phyloP scores from a whole-genome alignment of 2,329 filamentous ascomycete species.

The Cercospora nicotianae region DNA sequence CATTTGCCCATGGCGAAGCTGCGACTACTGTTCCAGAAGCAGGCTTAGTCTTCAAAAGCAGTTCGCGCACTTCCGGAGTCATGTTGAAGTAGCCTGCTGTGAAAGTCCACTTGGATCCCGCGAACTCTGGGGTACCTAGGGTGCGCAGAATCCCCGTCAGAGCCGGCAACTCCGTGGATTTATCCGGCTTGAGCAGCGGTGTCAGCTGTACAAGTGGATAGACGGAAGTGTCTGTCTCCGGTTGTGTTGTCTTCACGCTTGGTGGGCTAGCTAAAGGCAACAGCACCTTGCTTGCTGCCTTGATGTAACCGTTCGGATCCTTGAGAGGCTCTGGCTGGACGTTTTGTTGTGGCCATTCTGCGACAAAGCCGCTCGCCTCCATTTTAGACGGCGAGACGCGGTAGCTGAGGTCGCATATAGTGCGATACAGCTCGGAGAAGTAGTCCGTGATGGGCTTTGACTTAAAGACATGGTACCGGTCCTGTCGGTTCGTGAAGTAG shows the following conservation, averaged over 20 bases:
- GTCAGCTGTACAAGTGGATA: slow-evolving; percentile 89
- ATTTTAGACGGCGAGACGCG: slow-evolving; percentile 63
- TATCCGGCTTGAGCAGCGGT: slow-evolving; percentile 73
- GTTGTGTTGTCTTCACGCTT: slow-evolving; percentile 18
- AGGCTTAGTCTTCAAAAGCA: slow-evolving; percentile 73
- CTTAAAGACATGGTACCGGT: slow-evolving; percentile 88
- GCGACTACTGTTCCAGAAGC: slow-evolving; percentile 79
- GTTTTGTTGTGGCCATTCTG: slow-evolving; percentile 75
- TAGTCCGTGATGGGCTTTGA: slow-evolving; percentile 78
- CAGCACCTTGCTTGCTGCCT: slow-evolving; percentile 66
- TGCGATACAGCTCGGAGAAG: slow-evolving; percentile 74
- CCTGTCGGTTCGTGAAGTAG: slow-evolving; percentile 95
- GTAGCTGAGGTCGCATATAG: slow-evolving; percentile 79
- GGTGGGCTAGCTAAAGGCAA: slow-evolving; percentile 61
- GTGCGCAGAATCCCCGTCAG: slow-evolving; percentile 71
- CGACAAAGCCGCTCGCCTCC: slow-evolving; percentile 50
- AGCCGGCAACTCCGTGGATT: slow-evolving; percentile 84
- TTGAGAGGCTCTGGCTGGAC: slow-evolving; percentile 72
- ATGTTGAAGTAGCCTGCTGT: slow-evolving; percentile 99
- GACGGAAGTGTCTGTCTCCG: slow-evolving; percentile 65
- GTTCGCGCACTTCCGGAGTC: slow-evolving; percentile 74
- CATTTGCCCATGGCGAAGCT: slow-evolving; percentile 89
- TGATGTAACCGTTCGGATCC: slow-evolving; percentile 67
- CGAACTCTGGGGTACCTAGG: slow-evolving; percentile 64
- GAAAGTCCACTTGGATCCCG: slow-evolving; percentile 83